phyloP scores from a whole-genome alignment of 768 basidiomycete genomes.

The Phanerodontia chrysosporium region DNA sequence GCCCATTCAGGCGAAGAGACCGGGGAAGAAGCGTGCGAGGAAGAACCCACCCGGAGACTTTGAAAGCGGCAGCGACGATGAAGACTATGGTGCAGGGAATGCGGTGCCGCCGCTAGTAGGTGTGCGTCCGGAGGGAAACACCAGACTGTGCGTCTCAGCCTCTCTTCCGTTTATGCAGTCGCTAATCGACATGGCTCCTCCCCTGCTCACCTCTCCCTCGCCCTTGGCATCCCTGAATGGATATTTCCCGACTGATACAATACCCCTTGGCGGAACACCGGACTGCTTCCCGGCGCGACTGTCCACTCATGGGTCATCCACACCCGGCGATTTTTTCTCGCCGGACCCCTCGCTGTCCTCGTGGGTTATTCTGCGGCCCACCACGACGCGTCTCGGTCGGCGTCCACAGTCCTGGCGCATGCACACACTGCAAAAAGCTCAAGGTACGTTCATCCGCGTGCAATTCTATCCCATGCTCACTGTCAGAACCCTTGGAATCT shows the following conservation, averaged over 20 bases:
- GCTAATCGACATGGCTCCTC: neutral
- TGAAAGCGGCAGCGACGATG: slow-evolving; percentile 11
- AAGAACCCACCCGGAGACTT: neutral
- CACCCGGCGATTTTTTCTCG: slow-evolving; percentile 2
- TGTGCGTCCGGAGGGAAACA: slow-evolving; percentile 7
- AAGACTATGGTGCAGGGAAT: neutral
- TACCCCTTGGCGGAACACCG: slow-evolving; percentile 3
- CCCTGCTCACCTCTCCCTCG: neutral
- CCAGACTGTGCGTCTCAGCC: slow-evolving; percentile 16
- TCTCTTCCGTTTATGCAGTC: no score
- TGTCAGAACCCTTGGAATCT: neutral
- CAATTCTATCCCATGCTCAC: neutral
- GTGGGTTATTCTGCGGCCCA: neutral
- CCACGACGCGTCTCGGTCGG: neutral
- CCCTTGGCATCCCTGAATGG: slow-evolving; percentile 1
- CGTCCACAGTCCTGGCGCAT: slow-evolving; percentile 65
- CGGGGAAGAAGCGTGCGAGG: slow-evolving; percentile 3
- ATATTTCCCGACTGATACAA: neutral
- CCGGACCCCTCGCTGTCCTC: slow-evolving; percentile 2
- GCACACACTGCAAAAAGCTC: slow-evolving; percentile 82
- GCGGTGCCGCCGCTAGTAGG: slow-evolving; percentile 12
- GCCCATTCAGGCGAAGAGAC: neutral
- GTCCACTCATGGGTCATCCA: neutral
- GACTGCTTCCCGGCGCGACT: slow-evolving; percentile 7
- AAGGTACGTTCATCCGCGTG: slow-evolving; percentile 46